phyloP scores from a whole-genome alignment of 352 stramenopile species.

The Phytophthora niederhauseri region DNA sequence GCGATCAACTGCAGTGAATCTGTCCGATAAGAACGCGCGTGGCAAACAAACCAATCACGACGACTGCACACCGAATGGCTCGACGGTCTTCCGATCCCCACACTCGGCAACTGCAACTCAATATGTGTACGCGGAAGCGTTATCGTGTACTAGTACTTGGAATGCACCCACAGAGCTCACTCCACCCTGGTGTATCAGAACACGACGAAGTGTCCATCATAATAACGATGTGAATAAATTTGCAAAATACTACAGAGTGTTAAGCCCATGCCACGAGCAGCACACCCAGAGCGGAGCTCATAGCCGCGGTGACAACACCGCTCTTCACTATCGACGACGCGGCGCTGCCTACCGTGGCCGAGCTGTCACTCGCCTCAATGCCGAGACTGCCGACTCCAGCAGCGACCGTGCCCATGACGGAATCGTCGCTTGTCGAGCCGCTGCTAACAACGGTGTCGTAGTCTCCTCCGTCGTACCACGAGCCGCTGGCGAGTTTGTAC shows the following conservation, averaged over 20 bases:
- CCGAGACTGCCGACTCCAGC: conserved; percentile 18
- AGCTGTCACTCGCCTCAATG: conserved; percentile 20
- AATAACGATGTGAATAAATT: conserved; percentile 15
- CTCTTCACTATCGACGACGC: conserved; percentile 3
- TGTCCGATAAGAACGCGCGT: conserved; percentile 1
- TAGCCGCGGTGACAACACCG: not conserved
- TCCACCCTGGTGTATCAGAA: too few species aligned
- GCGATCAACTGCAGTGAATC: not conserved
- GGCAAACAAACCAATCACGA: not conserved
- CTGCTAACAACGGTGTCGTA: conserved; percentile 14
- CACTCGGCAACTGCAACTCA: not conserved
- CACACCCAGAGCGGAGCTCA: conserved; percentile 12
- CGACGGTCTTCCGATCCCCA: not conserved
- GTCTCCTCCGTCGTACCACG: conserved; percentile 35
- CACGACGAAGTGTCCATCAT: not conserved
- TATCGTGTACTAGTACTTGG: not conserved
- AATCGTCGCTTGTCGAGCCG: conserved; percentile 6
- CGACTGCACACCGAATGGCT: not conserved
- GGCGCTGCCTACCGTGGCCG: conserved; percentile 12
- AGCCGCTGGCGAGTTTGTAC: conserved; percentile 39
- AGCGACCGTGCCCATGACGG: conserved; percentile 30
- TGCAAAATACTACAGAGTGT: conserved; percentile 20
- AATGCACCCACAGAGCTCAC: too few species aligned
- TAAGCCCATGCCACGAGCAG: conserved; percentile 9
- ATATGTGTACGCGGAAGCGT: not conserved